Evolutionary conservation across 1,284 basidiomycete genomes (phyloP), one percentile per base, ranked within the genome.

Genomic region (Flammula alnicola): DNA sequence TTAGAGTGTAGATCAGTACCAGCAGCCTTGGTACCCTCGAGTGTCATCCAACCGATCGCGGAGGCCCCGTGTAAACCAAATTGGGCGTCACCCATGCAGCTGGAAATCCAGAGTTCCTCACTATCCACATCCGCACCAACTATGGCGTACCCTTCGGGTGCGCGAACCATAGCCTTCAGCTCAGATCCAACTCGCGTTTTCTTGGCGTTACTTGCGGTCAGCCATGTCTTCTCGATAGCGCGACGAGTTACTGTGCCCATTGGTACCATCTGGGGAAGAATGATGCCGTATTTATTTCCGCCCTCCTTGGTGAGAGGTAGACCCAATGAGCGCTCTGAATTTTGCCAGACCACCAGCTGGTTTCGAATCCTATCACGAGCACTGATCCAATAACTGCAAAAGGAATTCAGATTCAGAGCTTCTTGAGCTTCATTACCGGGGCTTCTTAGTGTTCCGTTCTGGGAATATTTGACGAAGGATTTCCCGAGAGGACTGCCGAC

Each of bases 61-160:
- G 95, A 98, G 3, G 95, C 94, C 12, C 97, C 96, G 61, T 99
- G 96, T 50, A 98, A 71, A 6, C 96, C 97, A 66, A 99, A 98
- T 70, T 99, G 96, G 0, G 95, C 93, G 65, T 99, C 97, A 3
- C 96, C 96, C 93, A 98, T 97, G 52, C 95, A 93, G 63, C 93
- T 95, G 38, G 95, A 97, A 59, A 99, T 99, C 97, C 97, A 99
- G 19, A 99, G 77, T 70, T 99, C 97, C 71, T 99, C 95, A 25
- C 93, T 97, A 69, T 99, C 96, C 16, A 99, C 97, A 67, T 99
- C 97, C 0, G 97, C 97, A 8, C 97, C 97, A 17, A 99, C 95
- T 51, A 99, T 92, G 3, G 89, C 83, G 68, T 96, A 98, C 0
- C 96, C 96, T 0, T 86, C 81, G 1, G 97, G 96, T 0, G 96